phyloP scores from a whole-genome alignment of 345 rosid genomes.

The Schrenkiella parvula region DNA sequence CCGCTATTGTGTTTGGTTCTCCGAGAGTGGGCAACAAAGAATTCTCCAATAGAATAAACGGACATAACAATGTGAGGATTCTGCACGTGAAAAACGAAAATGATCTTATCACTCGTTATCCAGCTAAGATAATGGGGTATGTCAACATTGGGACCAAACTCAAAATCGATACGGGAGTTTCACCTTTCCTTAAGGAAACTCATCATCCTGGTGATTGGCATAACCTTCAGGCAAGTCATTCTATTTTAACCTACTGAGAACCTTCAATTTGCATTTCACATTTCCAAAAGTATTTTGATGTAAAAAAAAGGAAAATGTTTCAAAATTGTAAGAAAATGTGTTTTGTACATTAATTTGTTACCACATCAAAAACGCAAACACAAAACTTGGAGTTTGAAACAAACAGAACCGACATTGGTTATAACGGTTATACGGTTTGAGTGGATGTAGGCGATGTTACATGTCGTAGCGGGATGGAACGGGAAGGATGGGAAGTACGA shows the following conservation, averaged over 20 bases:
- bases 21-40: conserved; percentile 75
- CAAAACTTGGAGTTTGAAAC: neutral
- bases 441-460: conserved; percentile 66
- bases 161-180: conserved; percentile 62
- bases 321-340: too few relatives aligned
- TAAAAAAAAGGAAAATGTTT: too few relatives aligned
- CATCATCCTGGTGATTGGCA: conserved; percentile 82
- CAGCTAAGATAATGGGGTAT: conserved; percentile 59
- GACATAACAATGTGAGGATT: conserved; percentile 44
- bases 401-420: neutral
- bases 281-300: too few relatives aligned
- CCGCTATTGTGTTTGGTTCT: conserved; percentile 69
- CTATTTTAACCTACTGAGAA: neutral
- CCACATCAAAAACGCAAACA: neutral
- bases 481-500: conserved; percentile 50
- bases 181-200: conserved; percentile 61
- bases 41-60: conserved; percentile 40
- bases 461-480: conserved; percentile 74
- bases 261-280: too few relatives aligned
- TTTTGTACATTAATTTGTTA: too few relatives aligned
- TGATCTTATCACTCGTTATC: conserved; percentile 74
- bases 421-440: neutral
- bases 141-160: conserved; percentile 44
- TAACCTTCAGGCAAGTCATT: conserved; percentile 37
- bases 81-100: conserved; percentile 59